Percentiles rank a stretch among this genome's conserved stretches.
These are phyloP conservation scores for Lipomyces yamadae DNA, from an alignment of 805 yeast species.

Conservation along the genomic window DNA sequence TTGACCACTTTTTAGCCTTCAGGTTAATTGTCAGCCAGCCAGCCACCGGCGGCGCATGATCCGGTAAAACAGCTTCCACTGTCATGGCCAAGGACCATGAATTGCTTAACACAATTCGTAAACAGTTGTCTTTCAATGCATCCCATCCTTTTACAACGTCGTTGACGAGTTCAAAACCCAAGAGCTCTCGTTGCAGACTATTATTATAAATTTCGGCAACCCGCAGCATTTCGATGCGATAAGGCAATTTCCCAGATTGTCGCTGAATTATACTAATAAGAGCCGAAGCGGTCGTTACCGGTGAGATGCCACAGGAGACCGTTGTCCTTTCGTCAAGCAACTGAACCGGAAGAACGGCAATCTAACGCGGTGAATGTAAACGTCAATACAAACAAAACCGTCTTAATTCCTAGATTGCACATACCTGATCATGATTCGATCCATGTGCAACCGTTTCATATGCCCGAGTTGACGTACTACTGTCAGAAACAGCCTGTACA, in stretches of 20 bases:
- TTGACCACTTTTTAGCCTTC: conserved; percentile 25
- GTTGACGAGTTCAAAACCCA: conserved; percentile 23
- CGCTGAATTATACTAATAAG: conserved; percentile 19
- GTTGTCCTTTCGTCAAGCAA: conserved; percentile 12
- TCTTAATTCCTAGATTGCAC: background rate
- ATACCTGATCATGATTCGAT: background rate
- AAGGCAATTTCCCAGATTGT: conserved; percentile 7
- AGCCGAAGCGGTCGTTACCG: conserved; percentile 22
- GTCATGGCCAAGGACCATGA: conserved; percentile 9
- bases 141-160: conserved; percentile 24
- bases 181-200: conserved; percentile 19
- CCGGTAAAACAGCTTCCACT: conserved; percentile 15
- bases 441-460: background rate
- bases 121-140: background rate
- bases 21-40: conserved; percentile 19
- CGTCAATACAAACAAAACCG: background rate
- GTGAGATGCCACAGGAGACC: conserved; percentile 10
- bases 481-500: background rate
- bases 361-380: background rate
- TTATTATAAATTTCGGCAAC: conserved; percentile 28
- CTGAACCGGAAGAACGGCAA: conserved; percentile 8
- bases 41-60: conserved; percentile 20
- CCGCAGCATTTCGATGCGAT: conserved; percentile 28
- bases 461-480: background rate
- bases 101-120: conserved; percentile 10